Percentiles rank a stretch among this genome's conserved stretches.
Conservation (phyloP, 2,329 filamentous ascomycete genomes). For the Colletotrichum theobromicola region DNA sequence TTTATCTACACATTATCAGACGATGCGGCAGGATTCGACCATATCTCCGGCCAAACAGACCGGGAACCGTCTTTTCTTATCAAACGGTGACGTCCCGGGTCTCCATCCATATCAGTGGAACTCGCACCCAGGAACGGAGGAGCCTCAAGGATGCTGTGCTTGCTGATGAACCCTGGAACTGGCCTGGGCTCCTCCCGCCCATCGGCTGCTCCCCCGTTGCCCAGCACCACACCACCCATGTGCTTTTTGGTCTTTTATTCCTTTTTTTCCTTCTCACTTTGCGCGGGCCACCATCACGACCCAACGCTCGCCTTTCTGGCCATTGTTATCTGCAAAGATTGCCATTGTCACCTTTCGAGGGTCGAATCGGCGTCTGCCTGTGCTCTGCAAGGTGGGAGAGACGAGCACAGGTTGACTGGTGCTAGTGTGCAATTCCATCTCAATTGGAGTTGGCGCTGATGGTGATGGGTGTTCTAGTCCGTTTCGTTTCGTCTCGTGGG, state of each 20-base stretch:
- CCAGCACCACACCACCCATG: neutral
- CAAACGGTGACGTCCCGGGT: neutral
- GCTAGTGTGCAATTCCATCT: neutral
- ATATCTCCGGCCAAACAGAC: neutral
- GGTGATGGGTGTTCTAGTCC: neutral
- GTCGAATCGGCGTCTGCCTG: neutral
- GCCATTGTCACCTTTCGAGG: neutral
- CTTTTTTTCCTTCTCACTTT: neutral
- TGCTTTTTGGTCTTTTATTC: neutral
- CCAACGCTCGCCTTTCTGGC: neutral
- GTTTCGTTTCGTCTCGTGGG: neutral
- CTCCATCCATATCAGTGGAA: neutral
- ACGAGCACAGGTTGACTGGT: neutral
- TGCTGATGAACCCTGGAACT: neutral
- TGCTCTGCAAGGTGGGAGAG: neutral
- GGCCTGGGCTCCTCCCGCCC: neutral
- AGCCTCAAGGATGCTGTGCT: neutral
- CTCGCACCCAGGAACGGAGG: neutral
- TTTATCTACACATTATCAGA: neutral
- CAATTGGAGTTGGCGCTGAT: neutral
- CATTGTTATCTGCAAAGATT: neutral
- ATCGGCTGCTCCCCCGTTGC: neutral
- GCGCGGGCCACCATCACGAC: neutral
- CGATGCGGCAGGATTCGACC: neutral
- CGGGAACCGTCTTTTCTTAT: neutral